Evolutionary conservation across 306 rosid genomes (phyloP).

Genomic region (Abrus precatorius): DNA sequence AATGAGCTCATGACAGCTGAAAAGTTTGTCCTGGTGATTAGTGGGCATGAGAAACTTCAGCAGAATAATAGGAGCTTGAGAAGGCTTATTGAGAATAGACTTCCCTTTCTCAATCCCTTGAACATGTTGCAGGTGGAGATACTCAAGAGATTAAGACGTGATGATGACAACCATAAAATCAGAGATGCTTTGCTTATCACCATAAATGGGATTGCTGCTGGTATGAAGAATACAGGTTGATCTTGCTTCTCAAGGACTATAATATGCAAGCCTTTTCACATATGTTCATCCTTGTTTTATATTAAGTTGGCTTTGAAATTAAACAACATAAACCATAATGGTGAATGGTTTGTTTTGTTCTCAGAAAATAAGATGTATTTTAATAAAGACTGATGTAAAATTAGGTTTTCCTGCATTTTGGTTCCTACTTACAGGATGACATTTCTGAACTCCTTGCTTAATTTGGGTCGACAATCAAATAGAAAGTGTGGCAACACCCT

Average conservation of each 20-base stretch:
- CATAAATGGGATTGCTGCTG: conserved; percentile 93
- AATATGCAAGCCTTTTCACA: conserved; percentile 9
- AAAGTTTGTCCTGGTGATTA: conserved; percentile 71
- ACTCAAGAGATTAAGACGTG: conserved; percentile 81
- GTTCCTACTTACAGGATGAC: conserved; percentile 13
- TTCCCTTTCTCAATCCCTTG: conserved; percentile 89
- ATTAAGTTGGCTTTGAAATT: not conserved
- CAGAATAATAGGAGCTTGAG: conserved; percentile 83
- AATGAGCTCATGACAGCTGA: conserved; percentile 75
- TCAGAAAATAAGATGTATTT: not conserved
- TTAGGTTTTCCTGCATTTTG: conserved; percentile 29
- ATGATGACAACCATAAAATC: conserved; percentile 73
- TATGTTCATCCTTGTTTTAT: conserved; percentile 3
- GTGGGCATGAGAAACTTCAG: conserved; percentile 85
- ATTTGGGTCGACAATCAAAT: conserved; percentile 24
- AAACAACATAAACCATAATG: not conserved
- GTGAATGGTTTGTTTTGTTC: not conserved
- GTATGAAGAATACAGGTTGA: conserved; percentile 96
- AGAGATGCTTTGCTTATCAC: conserved; percentile 96
- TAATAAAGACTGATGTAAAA: conserved; percentile 16
- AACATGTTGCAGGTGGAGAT: conserved; percentile 96
- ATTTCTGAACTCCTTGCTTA: not conserved
- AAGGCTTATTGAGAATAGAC: conserved; percentile 91
- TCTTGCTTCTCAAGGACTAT: conserved; percentile 44
- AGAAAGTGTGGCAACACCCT: conserved; percentile 14